A percentile compares a stretch with the other conserved stretches of the same genome.
Evolutionary conservation across 371 early-diverging fungal genomes (phyloP).

Genomic region (Nosema muscidifuracis): DNA sequence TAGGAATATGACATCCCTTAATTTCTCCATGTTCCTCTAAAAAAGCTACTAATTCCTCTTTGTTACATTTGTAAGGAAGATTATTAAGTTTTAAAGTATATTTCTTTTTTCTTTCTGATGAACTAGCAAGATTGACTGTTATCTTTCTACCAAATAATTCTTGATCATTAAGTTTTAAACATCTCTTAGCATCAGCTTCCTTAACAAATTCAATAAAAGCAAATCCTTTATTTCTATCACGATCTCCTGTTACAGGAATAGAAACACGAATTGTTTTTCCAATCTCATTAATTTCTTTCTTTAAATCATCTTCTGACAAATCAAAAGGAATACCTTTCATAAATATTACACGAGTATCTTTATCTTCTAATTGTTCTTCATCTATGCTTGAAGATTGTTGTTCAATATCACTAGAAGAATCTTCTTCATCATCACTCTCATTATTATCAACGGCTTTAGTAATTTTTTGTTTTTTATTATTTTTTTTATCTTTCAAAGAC

Average conservation of each 20-base stretch:
- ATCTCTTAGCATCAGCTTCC: slow-evolving; percentile 51
- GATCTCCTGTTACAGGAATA: slow-evolving; percentile 54
- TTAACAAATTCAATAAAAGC: slow-evolving; percentile 62
- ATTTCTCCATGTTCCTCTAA: slow-evolving; percentile 42
- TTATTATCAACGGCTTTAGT: not conserved
- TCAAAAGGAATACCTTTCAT: slow-evolving; percentile 60
- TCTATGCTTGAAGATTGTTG: slow-evolving; percentile 26
- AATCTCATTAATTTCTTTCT: slow-evolving; percentile 54
- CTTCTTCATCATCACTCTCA: not conserved
- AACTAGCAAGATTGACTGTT: slow-evolving; percentile 44
- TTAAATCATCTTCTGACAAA: slow-evolving; percentile 54
- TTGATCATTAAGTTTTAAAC: slow-evolving; percentile 51
- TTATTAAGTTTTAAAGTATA: slow-evolving; percentile 59
- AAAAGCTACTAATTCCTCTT: slow-evolving; percentile 40
- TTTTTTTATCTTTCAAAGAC: slow-evolving; percentile 1
- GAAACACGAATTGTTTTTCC: slow-evolving; percentile 57
- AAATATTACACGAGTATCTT: slow-evolving; percentile 57
- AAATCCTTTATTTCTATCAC: slow-evolving; percentile 60
- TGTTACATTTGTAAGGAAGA: slow-evolving; percentile 41
- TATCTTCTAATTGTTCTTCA: slow-evolving; percentile 33
- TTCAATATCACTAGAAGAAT: not conserved
- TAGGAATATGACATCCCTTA: slow-evolving; percentile 39
- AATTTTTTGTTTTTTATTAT: not conserved
- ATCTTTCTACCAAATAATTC: slow-evolving; percentile 49
- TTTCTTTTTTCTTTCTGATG: slow-evolving; percentile 18